phyloP scores from a whole-genome alignment of 2,329 filamentous ascomycete genomes.

The Paecilomyces sp. region DNA sequence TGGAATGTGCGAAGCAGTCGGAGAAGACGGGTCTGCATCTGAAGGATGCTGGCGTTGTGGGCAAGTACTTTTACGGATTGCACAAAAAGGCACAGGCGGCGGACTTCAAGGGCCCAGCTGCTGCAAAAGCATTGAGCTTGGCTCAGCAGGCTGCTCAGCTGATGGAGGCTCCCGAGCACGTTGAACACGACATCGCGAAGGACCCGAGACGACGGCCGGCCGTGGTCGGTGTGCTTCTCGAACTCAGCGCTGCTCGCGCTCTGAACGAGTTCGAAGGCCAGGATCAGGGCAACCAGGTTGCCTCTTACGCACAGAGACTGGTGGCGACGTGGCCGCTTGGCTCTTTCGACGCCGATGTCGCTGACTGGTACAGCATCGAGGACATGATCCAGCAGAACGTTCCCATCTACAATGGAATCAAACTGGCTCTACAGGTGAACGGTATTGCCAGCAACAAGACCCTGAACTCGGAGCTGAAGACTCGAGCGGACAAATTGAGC shows the following conservation, averaged over 20 bases:
- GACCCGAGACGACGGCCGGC: constrained; percentile 35
- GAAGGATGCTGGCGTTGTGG: constrained; percentile 18
- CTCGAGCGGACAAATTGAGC: constrained; percentile 38
- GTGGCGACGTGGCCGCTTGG: constrained; percentile 24
- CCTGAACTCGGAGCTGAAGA: constrained; percentile 17
- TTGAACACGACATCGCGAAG: constrained; percentile 9
- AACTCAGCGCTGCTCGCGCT: constrained; percentile 39
- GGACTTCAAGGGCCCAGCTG: constrained; percentile 24
- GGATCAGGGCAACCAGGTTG: constrained; percentile 34
- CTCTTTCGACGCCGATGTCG: constrained; percentile 13
- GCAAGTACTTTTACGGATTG: constrained; percentile 29
- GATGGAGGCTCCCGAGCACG: constrained; percentile 29
- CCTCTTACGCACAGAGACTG: constrained; percentile 31
- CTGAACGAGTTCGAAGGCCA: constrained; percentile 27
- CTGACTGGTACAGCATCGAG: constrained; percentile 14
- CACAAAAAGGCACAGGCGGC: constrained; percentile 26
- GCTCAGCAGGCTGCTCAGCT: constrained; percentile 27
- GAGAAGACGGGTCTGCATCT: constrained; percentile 30
- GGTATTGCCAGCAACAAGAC: constrained; percentile 17
- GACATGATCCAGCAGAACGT: constrained; percentile 22
- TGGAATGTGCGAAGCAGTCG: constrained; percentile 29
- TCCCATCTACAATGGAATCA: constrained; percentile 36
- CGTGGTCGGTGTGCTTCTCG: constrained; percentile 36
- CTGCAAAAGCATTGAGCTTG: constrained; percentile 22
- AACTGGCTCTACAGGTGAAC: constrained; percentile 28